These are phyloP conservation scores for Suhomyces coccinellae DNA, from an alignment of 1,139 yeast species.

Conservation along the genomic window DNA sequence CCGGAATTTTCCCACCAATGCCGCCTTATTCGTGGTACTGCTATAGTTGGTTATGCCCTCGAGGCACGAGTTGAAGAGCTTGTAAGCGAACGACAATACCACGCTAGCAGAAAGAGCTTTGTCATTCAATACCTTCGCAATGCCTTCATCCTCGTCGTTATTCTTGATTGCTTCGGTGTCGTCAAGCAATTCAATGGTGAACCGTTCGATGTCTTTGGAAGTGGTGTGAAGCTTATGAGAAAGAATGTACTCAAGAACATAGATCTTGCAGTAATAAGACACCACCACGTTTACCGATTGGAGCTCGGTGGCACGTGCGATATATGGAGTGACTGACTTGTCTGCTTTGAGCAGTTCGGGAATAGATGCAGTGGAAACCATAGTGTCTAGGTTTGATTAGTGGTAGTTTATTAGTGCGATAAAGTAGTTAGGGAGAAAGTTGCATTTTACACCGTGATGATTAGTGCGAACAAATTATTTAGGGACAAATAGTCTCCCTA, in stretches of 20 bases:
- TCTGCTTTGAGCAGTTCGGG: conserved; percentile 33
- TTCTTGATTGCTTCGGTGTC: conserved; percentile 56
- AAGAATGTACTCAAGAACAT: conserved; percentile 68
- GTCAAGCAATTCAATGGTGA: conserved; percentile 61
- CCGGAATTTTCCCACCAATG: conserved; percentile 33
- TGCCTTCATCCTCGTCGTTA: conserved; percentile 35
- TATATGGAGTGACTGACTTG: conserved; percentile 45
- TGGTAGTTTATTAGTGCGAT: too few relatives aligned
- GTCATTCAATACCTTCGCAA: conserved; percentile 51
- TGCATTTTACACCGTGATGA: too few relatives aligned
- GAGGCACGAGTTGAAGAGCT: conserved; percentile 55
- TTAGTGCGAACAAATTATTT: too few relatives aligned
- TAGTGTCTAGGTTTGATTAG: neutral
- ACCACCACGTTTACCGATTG: conserved; percentile 52
- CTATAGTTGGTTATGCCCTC: conserved; percentile 29
- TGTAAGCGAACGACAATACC: conserved; percentile 60
- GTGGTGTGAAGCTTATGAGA: conserved; percentile 55
- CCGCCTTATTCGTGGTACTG: conserved; percentile 27
- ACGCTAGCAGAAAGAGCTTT: conserved; percentile 57
- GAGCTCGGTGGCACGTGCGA: conserved; percentile 53
- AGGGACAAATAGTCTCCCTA: too few relatives aligned
- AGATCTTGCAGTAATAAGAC: conserved; percentile 58
- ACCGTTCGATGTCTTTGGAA: conserved; percentile 53
- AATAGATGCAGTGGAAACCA: conserved; percentile 18
- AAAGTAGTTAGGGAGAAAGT: neutral